These are phyloP conservation scores for Cornus suecica DNA, from an alignment of 148 eudicot genomes.

Conservation along the genomic window DNA sequence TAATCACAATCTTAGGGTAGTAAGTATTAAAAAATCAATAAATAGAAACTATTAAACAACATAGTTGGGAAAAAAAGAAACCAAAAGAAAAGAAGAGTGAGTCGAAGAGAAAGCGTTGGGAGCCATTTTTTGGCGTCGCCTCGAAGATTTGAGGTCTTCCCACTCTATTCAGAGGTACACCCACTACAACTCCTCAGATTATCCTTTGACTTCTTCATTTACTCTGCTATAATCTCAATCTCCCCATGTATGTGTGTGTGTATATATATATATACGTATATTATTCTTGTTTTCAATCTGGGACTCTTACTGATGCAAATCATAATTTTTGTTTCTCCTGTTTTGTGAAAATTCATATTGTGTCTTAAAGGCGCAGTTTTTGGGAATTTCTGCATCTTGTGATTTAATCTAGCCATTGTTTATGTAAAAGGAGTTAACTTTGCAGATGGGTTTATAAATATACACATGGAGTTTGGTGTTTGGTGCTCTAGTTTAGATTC, in stretches of 20 bases:
- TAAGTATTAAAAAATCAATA: too few relatives aligned
- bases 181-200: neutral
- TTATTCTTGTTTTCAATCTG: too few relatives aligned
- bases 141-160: neutral
- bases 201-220: neutral
- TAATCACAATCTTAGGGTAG: too few relatives aligned
- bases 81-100: neutral
- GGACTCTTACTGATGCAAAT: neutral
- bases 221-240: neutral
- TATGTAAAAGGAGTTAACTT: neutral
- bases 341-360: neutral
- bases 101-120: neutral
- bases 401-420: neutral
- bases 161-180: neutral
- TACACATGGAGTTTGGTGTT: neutral
- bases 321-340: neutral
- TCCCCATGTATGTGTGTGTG: neutral
- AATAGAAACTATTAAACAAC: too few relatives aligned
- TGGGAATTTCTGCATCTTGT: neutral
- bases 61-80: too few relatives aligned
- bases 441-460: neutral
- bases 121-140: neutral
- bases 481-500: neutral
- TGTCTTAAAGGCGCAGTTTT: neutral
- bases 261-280: too few relatives aligned